Base-by-base conservation (phyloP, 176 grass and related monocot species). In the Aegilops tauschii region DNA sequence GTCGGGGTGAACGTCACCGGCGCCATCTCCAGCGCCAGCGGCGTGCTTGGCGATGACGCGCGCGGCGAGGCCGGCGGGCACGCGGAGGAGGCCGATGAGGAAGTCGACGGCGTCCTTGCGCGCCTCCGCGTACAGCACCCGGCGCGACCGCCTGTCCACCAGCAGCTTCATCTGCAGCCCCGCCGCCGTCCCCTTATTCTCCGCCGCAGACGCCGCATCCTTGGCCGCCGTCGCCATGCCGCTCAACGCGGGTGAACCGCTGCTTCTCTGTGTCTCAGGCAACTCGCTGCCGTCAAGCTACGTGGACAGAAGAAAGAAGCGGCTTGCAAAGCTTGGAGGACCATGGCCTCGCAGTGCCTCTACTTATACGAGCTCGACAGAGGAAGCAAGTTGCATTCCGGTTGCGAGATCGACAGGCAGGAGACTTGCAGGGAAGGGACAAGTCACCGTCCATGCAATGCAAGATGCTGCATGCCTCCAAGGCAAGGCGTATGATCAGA, bases 41-140 rank as follows among this genome's bases (percentile, higher is more conserved):
- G 5, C 86, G 86, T 81, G 76, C 21, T 21, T 39, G 36, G 73
- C 70, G 21, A 92, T 73, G 61, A 86, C 85, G 80, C 87, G 91
- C 36, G 81, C 82, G 20, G 84, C 87, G 68, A 90, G 83, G 42
- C 94, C 87, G n/a, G 86, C 11, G 4, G 91, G 92, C 65, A 96
- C 81, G 70, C 85, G 78, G 50, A 96, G 89, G 27, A 93, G 89
- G n/a, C 87, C 92, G 84, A 93, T 20, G 79, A 96, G 87, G 85
- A 96, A 93, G 82, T 96, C 94, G 49, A 92, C 89, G 13, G 81
- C 73, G 73, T 93, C 92, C 87, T 93, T 93, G 74, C 82, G 82
- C 49, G 79, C 89, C 89, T 96, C 92, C 21, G 87, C 92, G 82
- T 88, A 93, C 61, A 96, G 79, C 49, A 96, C 89, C 32, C 67